Evolutionary conservation across 495 filamentous ascomycete genomes (phyloP).

Genomic region (Talaromyces ruber): DNA sequence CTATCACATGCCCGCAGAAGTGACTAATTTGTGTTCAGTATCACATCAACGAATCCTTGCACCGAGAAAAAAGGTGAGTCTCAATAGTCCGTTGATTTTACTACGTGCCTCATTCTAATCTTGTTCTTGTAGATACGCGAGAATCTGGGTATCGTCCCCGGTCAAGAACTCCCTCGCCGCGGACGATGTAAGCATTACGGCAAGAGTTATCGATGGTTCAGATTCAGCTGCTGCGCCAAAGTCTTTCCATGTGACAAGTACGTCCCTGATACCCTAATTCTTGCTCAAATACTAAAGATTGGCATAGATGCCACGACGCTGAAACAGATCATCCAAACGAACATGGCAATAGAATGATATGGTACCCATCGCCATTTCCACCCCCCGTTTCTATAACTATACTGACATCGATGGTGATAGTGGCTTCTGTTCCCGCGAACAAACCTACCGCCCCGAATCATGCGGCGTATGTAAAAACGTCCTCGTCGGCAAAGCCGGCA

Average conservation of each 20-base stretch:
- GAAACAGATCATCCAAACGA: constrained; percentile 66
- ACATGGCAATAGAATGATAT: constrained; percentile 85
- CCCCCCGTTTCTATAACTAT: neutral
- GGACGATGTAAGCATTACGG: constrained; percentile 74
- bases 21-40: neutral
- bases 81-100: neutral
- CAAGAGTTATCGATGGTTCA: constrained; percentile 80
- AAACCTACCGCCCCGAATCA: constrained; percentile 72
- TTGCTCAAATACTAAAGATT: neutral
- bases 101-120: neutral
- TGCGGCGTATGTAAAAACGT: constrained; percentile 69
- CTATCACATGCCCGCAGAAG: neutral
- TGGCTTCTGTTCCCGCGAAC: constrained; percentile 74
- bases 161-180: constrained; percentile 65
- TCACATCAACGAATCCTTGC: constrained; percentile 24
- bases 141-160: constrained; percentile 68
- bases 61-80: constrained; percentile 41
- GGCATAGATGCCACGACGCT: constrained; percentile 61
- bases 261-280: constrained; percentile 4
- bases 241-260: constrained; percentile 73
- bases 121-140: constrained; percentile 37
- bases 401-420: constrained; percentile 9
- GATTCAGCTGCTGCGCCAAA: constrained; percentile 56
- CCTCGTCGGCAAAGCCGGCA: constrained; percentile 61
- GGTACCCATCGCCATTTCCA: constrained; percentile 27